These are phyloP conservation scores for Wickerhamiella dianesei DNA, from an alignment of 805 yeast genomes.

Conservation along the genomic window DNA sequence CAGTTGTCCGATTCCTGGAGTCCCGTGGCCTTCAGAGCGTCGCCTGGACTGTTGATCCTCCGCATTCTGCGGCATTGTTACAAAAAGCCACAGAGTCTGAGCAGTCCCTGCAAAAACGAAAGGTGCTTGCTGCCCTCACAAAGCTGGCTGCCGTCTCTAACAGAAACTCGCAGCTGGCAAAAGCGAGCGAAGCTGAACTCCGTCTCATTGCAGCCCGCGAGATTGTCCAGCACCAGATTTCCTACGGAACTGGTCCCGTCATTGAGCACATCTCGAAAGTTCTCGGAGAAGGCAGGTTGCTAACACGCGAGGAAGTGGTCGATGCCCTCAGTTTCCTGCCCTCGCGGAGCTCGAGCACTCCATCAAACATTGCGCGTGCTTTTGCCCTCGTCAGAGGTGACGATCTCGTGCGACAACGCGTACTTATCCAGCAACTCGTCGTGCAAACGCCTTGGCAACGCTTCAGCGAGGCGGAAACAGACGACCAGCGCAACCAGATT, in stretches of 20 bases:
- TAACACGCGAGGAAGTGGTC: slow-evolving; percentile 7
- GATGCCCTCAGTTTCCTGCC: slow-evolving; percentile 8
- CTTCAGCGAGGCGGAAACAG: slow-evolving; percentile 1
- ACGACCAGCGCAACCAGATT: neutral
- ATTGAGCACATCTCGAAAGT: neutral
- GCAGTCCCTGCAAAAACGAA: slow-evolving; percentile 1
- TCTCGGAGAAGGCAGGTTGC: neutral
- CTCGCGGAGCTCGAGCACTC: slow-evolving; percentile 4
- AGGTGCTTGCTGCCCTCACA: slow-evolving; percentile 9
- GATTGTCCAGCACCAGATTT: slow-evolving; percentile 3
- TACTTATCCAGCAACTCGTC: slow-evolving; percentile 12
- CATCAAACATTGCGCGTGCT: slow-evolving; percentile 4
- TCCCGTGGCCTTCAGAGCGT: slow-evolving; percentile 4
- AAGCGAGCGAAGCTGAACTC: slow-evolving; percentile 5
- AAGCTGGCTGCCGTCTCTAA: slow-evolving; percentile 8
- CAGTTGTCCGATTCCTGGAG: slow-evolving; percentile 6
- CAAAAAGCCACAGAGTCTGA: slow-evolving; percentile 4
- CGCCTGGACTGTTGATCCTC: slow-evolving; percentile 14
- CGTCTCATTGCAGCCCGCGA: slow-evolving; percentile 8
- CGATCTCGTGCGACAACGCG: slow-evolving; percentile 8
- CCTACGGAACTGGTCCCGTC: too few species aligned
- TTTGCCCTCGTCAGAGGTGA: slow-evolving; percentile 5
- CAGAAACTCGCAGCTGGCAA: neutral
- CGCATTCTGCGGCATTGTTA: slow-evolving; percentile 4
- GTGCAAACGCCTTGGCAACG: slow-evolving; percentile 11